Conservation (phyloP, 305 asterid species). For the Fraxinus floribunda region DNA sequence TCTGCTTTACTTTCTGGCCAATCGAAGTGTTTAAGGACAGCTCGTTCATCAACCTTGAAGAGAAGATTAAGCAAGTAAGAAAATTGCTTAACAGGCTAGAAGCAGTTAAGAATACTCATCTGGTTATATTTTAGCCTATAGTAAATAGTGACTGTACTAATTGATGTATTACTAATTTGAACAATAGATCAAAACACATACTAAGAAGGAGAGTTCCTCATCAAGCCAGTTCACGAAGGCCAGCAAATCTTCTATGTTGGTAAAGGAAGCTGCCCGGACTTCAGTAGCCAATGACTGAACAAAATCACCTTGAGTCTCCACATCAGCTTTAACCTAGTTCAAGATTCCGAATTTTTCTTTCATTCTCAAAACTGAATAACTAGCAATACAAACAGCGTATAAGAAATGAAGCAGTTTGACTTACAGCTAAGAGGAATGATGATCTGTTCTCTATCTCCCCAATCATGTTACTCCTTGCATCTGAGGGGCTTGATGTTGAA, state of each 20-base stretch:
- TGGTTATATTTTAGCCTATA: not conserved
- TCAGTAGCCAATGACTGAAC: constrained; percentile 87
- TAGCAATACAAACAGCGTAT: not conserved
- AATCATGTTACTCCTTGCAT: constrained; percentile 91
- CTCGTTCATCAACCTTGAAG: constrained; percentile 85
- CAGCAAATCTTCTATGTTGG: constrained; percentile 69
- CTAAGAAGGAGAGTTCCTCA: constrained; percentile 90
- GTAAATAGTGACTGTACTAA: not conserved
- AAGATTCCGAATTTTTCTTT: constrained; percentile 11
- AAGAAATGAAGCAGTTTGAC: constrained; percentile 29
- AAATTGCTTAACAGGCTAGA: not conserved
- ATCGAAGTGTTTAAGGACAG: constrained; percentile 91
- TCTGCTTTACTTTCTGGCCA: constrained; percentile 99
- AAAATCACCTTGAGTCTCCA: constrained; percentile 94
- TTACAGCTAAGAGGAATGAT: constrained; percentile 85
- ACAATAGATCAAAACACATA: constrained; percentile 29
- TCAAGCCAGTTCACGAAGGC: constrained; percentile 95
- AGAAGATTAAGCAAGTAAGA: constrained; percentile 3
- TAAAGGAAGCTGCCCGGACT: constrained; percentile 79
- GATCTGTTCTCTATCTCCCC: constrained; percentile 98
- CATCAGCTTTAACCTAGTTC: constrained; percentile 95
- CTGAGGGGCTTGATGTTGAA: constrained; percentile 56
- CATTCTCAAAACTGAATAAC: constrained; percentile 23
- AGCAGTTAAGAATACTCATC: not conserved
- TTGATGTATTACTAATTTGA: not conserved